Percentiles rank a stretch among this genome's conserved stretches.
phyloP scores from a whole-genome alignment of 2,329 filamentous ascomycete genomes.

The Catunica adiposa region DNA sequence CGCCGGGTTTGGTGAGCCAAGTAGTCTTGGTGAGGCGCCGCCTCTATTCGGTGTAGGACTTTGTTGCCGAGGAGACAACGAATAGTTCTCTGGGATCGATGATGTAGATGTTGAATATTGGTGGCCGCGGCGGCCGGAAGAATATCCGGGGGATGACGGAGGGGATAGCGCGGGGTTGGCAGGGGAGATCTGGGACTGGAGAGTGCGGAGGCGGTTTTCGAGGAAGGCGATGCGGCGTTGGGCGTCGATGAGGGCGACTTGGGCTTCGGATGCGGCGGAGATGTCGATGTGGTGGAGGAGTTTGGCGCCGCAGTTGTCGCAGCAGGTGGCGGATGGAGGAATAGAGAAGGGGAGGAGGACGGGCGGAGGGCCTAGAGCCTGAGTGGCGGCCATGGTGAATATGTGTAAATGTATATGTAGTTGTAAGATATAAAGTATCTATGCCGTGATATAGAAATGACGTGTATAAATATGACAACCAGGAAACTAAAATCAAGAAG shows the following conservation, averaged over 20 bases:
- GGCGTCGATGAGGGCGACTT: conserved; percentile 22
- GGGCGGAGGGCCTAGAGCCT: conserved; percentile 6
- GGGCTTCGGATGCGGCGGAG: conserved; percentile 15
- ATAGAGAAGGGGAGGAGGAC: conserved; percentile 13
- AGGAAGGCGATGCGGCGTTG: conserved; percentile 50
- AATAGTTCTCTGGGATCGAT: conserved; percentile 16
- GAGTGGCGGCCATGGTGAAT: conserved; percentile 1
- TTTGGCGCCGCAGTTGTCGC: conserved; percentile 34
- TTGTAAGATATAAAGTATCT: no score
- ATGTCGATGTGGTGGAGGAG: conserved; percentile 19
- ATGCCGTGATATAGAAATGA: no score
- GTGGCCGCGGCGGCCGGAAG: conserved; percentile 18
- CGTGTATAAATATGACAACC: no score
- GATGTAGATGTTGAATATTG: conserved; percentile 18
- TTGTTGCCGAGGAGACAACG: conserved; percentile 16
- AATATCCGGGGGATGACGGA: conserved; percentile 57
- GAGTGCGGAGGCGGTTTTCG: conserved; percentile 50
- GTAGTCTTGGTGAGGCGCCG: conserved; percentile 17
- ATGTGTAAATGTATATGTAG: not conserved
- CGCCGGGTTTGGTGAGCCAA: conserved; percentile 18
- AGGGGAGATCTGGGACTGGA: conserved; percentile 42
- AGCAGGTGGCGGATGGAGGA: conserved; percentile 24
- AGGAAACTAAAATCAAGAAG: not conserved
- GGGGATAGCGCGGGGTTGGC: conserved; percentile 27
- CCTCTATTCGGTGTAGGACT: conserved; percentile 7